These are phyloP conservation scores for Talaromyces sp. DNA, from an alignment of 2,329 filamentous ascomycete species.

Conservation along the genomic window DNA sequence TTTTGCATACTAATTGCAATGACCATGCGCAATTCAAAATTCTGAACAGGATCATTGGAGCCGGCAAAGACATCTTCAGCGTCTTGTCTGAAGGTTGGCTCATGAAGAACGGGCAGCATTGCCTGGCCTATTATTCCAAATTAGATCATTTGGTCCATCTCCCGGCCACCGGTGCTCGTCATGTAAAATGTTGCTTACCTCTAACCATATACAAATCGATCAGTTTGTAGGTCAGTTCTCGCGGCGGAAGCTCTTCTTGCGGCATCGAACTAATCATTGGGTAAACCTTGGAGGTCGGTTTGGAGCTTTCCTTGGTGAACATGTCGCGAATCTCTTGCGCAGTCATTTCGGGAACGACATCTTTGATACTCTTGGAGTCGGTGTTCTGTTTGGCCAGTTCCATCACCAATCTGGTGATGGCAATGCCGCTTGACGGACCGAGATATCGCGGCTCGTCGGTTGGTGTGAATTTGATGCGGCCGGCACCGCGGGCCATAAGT, in stretches of 20 bases:
- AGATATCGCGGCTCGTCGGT: conserved; percentile 86
- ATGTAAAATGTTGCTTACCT: conserved; percentile 45
- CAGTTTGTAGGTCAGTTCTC: conserved; percentile 68
- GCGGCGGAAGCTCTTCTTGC: conserved; percentile 67
- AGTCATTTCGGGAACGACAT: conserved; percentile 75
- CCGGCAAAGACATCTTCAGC: conserved; percentile 75
- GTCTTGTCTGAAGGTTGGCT: conserved; percentile 68
- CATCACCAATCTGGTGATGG: conserved; percentile 91
- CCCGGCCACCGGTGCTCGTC: background rate
- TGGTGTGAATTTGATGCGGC: conserved; percentile 76
- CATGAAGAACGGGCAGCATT: conserved; percentile 81
- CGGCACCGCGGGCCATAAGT: conserved; percentile 79
- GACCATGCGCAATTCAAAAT: conserved; percentile 85
- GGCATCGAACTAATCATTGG: conserved; percentile 83
- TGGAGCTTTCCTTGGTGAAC: conserved; percentile 58
- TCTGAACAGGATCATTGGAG: conserved; percentile 71
- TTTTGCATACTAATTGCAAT: conserved; percentile 94
- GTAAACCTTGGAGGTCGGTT: conserved; percentile 72
- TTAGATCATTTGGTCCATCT: background rate
- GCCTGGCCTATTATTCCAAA: conserved; percentile 62
- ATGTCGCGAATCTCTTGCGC: conserved; percentile 63
- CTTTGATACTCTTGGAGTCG: conserved; percentile 82
- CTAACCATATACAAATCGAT: conserved; percentile 82
- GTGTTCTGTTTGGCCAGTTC: conserved; percentile 93
- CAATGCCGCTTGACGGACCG: conserved; percentile 89